A percentile compares a stretch with the other conserved stretches of the same genome.
Evolutionary conservation across 2,329 filamentous ascomycete genomes (phyloP).

Genomic region (Cryphonectria parasitica): DNA sequence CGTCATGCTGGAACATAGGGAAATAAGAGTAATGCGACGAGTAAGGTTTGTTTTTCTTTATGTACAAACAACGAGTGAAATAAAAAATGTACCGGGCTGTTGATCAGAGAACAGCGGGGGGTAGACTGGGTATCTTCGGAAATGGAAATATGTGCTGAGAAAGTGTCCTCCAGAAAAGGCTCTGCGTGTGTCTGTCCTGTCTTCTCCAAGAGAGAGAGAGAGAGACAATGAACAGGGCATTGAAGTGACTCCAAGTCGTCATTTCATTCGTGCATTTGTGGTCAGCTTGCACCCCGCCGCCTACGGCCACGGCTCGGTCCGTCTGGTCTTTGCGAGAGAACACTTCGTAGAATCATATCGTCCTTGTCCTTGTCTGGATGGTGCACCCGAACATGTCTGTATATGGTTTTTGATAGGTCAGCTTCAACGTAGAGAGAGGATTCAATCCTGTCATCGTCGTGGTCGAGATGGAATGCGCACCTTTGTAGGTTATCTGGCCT

Average conservation of each 20-base stretch:
- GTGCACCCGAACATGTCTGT: constrained; percentile 88
- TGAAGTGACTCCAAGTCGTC: background rate
- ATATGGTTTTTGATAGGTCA: constrained; percentile 19
- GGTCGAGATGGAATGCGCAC: constrained; percentile 52
- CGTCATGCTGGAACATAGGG: constrained; percentile 4
- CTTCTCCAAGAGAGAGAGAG: background rate
- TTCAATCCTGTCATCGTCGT: too few relatives aligned
- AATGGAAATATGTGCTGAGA: constrained; percentile 23
- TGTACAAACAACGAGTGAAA: constrained; percentile 24
- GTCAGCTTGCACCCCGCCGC: constrained; percentile 56
- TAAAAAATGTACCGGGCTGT: constrained; percentile 15
- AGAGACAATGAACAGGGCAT: background rate
- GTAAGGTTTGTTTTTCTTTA: constrained; percentile 7
- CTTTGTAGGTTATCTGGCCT: constrained; percentile 94
- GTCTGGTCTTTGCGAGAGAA: constrained; percentile 83
- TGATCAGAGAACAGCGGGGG: background rate
- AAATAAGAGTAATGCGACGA: background rate
- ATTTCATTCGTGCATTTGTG: background rate
- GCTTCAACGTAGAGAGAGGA: background rate
- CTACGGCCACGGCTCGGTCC: constrained; percentile 81
- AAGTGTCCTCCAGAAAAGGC: background rate
- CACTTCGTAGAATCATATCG: constrained; percentile 77
- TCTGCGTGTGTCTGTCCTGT: background rate
- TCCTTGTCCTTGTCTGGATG: constrained; percentile 90
- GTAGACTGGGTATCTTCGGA: constrained; percentile 26